Evolutionary conservation across 352 stramenopile species (phyloP).

Genomic region (Globisporangium paroecandrum): DNA sequence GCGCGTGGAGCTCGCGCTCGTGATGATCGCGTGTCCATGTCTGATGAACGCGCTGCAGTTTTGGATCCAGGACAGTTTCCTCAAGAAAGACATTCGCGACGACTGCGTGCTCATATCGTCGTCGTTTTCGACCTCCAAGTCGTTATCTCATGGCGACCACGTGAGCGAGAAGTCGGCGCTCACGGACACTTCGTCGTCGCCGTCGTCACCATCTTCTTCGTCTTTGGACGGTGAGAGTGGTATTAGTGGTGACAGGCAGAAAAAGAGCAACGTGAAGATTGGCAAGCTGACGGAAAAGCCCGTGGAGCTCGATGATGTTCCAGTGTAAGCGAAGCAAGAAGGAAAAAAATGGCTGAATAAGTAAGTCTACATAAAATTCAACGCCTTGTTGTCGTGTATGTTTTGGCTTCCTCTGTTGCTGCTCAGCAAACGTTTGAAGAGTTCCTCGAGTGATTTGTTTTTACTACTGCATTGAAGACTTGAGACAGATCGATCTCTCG

Average conservation of each 20-base stretch:
- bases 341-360: background rate
- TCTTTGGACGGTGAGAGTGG: background rate
- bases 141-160: slow-evolving; percentile 16
- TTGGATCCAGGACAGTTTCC: slow-evolving; percentile 88
- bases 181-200: slow-evolving; percentile 12
- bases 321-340: background rate
- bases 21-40: slow-evolving; percentile 88
- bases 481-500: too few relatives aligned
- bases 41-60: slow-evolving; percentile 89
- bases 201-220: slow-evolving; percentile 1
- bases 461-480: background rate
- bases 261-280: background rate
- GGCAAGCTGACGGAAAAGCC: background rate
- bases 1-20: slow-evolving; percentile 68
- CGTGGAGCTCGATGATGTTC: background rate
- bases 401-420: background rate
- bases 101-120: slow-evolving; percentile 48
- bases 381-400: background rate
- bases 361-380: slow-evolving; percentile 3
- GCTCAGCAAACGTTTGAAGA: too few relatives aligned
- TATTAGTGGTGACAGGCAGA: background rate
- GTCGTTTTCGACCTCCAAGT: slow-evolving; percentile 22
- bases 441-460: background rate
- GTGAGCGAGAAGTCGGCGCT: slow-evolving; percentile 20
- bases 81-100: slow-evolving; percentile 79